Base-by-base conservation (phyloP, 2,329 filamentous ascomycete genomes). In the Canariomyces notabilis region DNA sequence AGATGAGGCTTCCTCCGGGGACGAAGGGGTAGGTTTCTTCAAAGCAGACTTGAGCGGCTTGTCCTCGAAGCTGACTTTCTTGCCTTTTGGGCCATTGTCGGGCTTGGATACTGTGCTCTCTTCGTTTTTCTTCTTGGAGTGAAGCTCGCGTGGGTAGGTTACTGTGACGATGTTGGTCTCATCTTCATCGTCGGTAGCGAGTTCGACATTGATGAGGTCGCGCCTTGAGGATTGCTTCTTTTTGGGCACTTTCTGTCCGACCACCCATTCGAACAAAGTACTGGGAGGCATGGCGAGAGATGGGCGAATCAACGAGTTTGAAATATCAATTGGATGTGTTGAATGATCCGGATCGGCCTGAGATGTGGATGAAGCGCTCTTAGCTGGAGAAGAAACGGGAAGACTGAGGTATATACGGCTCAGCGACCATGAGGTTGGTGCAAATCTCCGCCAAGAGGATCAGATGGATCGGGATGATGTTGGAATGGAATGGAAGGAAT, bases 171-270 rank as follows among this genome's bases (percentile, higher is more conserved):
- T 70, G 42, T 79, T 75, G 20, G 68, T 64, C 6, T 71, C 68
- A n/a, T 66, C 68, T 45, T 76, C 73, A 35, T 78, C 74, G 50
- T 79, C 74, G 9, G 75, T 77, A 12, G 67, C 64, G 2, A 76
- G 57, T 42, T 72, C 65, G 23, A 76, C 57, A 18, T 58, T 66
- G 46, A 73, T 23, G 18, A 23, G 36, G 15, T 51, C 34, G 6
- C 42, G 35, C 22, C 23, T 22, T 56, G 9, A 70, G 23, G 40
- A n/a, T 37, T 46, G 41, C 15, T 43, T 44, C 31, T 46, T 38
- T 7, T 29, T 46, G 15, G 51, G 38, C n/a, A 65, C 37, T 37
- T 71, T 70, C 40, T 62, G 64, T 21, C 68, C 67, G 1, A 68
- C 51, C 38, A 69, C 51, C 68, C 68, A 71, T 54, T 71, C 68